phyloP scores from a whole-genome alignment of 2,329 filamentous ascomycete genomes.

The Sarocladium kiliense region DNA sequence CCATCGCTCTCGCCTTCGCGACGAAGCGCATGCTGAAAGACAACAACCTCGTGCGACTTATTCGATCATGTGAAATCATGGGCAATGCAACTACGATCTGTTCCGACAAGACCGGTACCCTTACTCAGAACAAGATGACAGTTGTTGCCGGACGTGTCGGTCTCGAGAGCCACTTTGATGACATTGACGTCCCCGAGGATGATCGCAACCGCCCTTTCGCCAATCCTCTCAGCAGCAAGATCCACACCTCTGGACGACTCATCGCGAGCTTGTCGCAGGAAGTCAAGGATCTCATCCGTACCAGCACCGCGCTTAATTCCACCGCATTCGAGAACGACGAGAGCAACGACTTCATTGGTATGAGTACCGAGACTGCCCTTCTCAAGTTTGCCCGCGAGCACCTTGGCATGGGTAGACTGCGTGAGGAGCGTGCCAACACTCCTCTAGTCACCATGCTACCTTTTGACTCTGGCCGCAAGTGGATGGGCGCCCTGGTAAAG shows the following conservation, averaged over 20 bases:
- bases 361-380: conserved; percentile 50
- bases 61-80: conserved; percentile 52
- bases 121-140: conserved; percentile 53
- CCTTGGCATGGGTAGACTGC: conserved; percentile 40
- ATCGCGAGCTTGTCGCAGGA: background rate
- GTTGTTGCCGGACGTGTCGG: conserved; percentile 48
- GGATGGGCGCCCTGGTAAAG: conserved; percentile 48
- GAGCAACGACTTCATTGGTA: conserved; percentile 42
- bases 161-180: conserved; percentile 17
- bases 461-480: conserved; percentile 48
- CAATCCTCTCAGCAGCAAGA: background rate
- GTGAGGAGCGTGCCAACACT: conserved; percentile 38
- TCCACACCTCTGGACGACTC: conserved; percentile 20
- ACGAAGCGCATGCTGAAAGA: conserved; percentile 52
- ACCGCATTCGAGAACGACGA: conserved; percentile 48
- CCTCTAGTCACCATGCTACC: conserved; percentile 42
- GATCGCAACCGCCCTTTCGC: background rate
- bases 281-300: background rate
- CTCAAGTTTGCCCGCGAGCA: conserved; percentile 42
- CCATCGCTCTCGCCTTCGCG: conserved; percentile 49
- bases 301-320: conserved; percentile 44
- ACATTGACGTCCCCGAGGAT: conserved; percentile 13
- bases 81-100: conserved; percentile 53
- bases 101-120: conserved; percentile 55
- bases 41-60: conserved; percentile 48